A percentile compares a stretch with the other conserved stretches of the same genome.
Evolutionary conservation across 768 basidiomycete species (phyloP).

Genomic region (Lentinula sp.): DNA sequence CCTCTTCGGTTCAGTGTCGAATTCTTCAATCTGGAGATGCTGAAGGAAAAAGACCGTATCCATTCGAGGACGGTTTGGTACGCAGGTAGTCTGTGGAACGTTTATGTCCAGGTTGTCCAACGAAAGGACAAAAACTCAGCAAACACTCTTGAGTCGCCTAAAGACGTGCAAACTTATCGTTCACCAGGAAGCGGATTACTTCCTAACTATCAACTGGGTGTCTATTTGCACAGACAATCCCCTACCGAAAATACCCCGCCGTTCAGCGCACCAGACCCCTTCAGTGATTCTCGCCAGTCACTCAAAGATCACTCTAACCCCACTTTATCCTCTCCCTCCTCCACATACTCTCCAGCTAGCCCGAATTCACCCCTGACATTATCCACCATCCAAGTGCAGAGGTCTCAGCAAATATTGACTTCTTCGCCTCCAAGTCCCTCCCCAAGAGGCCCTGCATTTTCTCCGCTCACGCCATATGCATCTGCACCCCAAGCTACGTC

Average conservation of each 20-base stretch:
- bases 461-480: conserved; percentile 16
- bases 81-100: conserved; percentile 82
- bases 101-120: conserved; percentile 83
- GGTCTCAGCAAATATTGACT: conserved; percentile 25
- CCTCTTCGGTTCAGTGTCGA: conserved; percentile 86
- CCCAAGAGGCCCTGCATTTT: conserved; percentile 4
- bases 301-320: conserved; percentile 3
- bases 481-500: conserved; percentile 7
- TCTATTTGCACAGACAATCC: conserved; percentile 86
- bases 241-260: conserved; percentile 74
- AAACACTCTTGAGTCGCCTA: neutral
- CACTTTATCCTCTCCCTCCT: neutral
- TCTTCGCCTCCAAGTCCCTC: conserved; percentile 18
- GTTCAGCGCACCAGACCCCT: conserved; percentile 45
- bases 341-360: neutral
- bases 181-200: neutral
- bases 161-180: neutral
- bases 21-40: conserved; percentile 79
- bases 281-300: conserved; percentile 21
- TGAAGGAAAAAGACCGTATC: conserved; percentile 80
- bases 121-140: conserved; percentile 51
- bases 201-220: conserved; percentile 64
- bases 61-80: conserved; percentile 88
- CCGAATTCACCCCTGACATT: conserved; percentile 13
- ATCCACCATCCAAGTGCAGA: conserved; percentile 37